phyloP scores from a whole-genome alignment of 441 rosid genomes.

The Adansonia gregorii region DNA sequence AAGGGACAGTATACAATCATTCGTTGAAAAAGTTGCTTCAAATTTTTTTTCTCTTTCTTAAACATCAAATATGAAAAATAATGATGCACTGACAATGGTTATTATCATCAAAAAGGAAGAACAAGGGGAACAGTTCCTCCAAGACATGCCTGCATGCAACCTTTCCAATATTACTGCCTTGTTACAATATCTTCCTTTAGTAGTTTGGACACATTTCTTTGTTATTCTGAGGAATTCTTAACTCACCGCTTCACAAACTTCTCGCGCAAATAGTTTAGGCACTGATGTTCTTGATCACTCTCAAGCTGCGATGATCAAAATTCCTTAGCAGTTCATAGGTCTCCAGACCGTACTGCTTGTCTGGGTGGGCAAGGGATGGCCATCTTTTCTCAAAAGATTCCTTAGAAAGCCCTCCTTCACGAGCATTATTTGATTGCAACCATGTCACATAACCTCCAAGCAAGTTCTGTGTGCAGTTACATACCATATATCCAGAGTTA shows the following conservation, averaged over 20 bases:
- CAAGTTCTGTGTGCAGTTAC: conserved; percentile 50
- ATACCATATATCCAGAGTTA: conserved; percentile 15
- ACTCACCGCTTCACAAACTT: conserved; percentile 84
- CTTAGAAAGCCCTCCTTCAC: conserved; percentile 60
- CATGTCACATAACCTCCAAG: conserved; percentile 68
- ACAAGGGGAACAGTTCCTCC: neutral
- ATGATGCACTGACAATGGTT: neutral
- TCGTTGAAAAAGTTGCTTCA: neutral
- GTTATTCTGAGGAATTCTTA: neutral
- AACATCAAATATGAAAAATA: neutral
- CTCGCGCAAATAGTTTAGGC: conserved; percentile 64
- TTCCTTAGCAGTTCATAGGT: conserved; percentile 50
- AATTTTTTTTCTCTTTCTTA: neutral
- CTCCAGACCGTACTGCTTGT: conserved; percentile 41
- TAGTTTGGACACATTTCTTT: neutral
- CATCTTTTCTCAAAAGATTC: conserved; percentile 78
- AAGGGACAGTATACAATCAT: neutral
- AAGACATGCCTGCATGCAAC: conserved; percentile 3
- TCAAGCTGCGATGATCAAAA: conserved; percentile 60
- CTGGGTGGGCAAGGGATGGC: conserved; percentile 54
- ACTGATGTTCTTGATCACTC: conserved; percentile 59
- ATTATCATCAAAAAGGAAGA: neutral
- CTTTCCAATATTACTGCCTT: neutral
- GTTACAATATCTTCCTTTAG: neutral
- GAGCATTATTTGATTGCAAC: conserved; percentile 66